Conservation (phyloP, 2,329 filamentous ascomycete genomes). For the Hirsutella rhossiliensis region DNA sequence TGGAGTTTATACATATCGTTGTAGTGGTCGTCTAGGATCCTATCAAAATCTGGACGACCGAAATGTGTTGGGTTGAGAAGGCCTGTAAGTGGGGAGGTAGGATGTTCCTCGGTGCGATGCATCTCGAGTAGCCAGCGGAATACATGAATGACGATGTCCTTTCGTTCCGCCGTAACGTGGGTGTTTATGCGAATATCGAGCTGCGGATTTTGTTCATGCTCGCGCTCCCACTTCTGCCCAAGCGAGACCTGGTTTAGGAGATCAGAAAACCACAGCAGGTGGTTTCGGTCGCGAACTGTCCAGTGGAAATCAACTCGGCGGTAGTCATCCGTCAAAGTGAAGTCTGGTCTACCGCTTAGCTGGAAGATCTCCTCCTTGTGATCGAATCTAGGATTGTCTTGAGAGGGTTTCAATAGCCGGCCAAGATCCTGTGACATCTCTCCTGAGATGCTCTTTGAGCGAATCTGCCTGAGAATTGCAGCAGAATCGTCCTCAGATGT, state of each 20-base stretch:
- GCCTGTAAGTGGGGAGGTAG: constrained; percentile 40
- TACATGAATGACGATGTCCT: constrained; percentile 38
- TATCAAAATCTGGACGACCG: constrained; percentile 39
- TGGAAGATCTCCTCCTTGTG: too few relatives aligned
- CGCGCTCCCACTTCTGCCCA: constrained; percentile 24
- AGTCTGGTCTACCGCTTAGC: too few relatives aligned
- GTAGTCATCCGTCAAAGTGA: constrained; percentile 18
- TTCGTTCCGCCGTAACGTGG: constrained; percentile 43
- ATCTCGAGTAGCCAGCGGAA: constrained; percentile 45
- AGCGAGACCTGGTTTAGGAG: constrained; percentile 36
- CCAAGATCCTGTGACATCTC: too few relatives aligned
- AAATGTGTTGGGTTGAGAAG: constrained; percentile 41
- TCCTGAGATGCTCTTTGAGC: too few relatives aligned
- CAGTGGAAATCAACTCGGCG: constrained; percentile 47
- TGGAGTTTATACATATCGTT: constrained; percentile 33
- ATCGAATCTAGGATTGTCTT: too few relatives aligned
- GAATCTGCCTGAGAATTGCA: too few relatives aligned
- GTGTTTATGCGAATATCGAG: constrained; percentile 44
- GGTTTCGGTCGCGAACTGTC: constrained; percentile 45
- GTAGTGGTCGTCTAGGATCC: constrained; percentile 41
- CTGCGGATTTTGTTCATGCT: constrained; percentile 20
- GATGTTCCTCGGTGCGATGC: constrained; percentile 37
- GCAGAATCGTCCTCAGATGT: too few relatives aligned
- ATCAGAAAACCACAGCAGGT: constrained; percentile 44
- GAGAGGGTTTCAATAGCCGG: too few relatives aligned